Conservation (phyloP, 371 early-diverging fungal genomes). For the Mortierella sp. region DNA sequence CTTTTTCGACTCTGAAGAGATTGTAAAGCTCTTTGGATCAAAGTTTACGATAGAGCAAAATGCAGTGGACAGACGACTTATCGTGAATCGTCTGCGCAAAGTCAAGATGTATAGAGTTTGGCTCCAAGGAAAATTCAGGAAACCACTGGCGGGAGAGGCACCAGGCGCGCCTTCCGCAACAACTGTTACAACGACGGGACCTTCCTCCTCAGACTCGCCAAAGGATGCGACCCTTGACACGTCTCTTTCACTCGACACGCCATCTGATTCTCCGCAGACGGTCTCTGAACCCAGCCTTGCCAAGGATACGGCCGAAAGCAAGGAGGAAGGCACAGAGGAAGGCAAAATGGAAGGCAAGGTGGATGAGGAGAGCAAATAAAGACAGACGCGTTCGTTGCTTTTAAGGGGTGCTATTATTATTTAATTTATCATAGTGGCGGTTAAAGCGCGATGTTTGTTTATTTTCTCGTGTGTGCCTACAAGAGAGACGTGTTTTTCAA, state of each 20-base stretch:
- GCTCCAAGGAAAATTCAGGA: constrained; percentile 96
- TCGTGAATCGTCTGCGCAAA: constrained; percentile 93
- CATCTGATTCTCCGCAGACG: constrained; percentile 16
- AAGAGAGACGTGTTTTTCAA: constrained; percentile 8
- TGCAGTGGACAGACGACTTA: constrained; percentile 92
- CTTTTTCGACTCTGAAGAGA: constrained; percentile 70
- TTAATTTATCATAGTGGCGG: too few species aligned
- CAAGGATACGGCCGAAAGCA: neutral
- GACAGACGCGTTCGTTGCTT: neutral
- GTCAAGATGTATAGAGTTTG: constrained; percentile 98
- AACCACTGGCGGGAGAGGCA: constrained; percentile 56
- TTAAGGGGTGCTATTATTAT: too few species aligned
- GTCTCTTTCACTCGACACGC: constrained; percentile 17
- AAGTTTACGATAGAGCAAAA: constrained; percentile 83
- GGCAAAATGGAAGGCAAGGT: neutral
- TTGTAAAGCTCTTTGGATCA: constrained; percentile 66
- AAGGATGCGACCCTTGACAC: constrained; percentile 5
- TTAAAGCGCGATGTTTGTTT: neutral
- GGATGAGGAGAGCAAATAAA: neutral
- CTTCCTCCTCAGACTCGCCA: neutral
- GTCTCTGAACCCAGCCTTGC: neutral
- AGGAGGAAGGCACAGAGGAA: neutral
- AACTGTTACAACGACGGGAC: constrained; percentile 21
- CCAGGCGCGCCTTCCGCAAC: constrained; percentile 47
- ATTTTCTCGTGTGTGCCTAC: neutral